These are phyloP conservation scores for Collybia sordida DNA, from an alignment of 768 basidiomycete genomes.

Conservation along the genomic window DNA sequence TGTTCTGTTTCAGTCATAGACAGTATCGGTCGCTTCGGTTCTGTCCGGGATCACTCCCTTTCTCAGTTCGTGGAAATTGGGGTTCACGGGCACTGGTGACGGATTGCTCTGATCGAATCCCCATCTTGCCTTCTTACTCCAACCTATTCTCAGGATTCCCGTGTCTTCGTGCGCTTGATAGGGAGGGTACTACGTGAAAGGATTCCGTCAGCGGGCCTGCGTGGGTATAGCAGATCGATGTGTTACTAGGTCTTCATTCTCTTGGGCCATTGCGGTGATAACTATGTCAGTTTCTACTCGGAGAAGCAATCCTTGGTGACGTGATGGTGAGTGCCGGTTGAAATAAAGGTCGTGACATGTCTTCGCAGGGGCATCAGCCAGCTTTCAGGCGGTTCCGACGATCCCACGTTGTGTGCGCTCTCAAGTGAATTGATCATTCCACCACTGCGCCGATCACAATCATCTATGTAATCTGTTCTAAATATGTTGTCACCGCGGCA, in stretches of 20 bases:
- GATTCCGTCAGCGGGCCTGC: slow-evolving; percentile 9
- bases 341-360: slow-evolving; percentile 2
- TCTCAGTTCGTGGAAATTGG: slow-evolving; percentile 18
- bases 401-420: slow-evolving; percentile 28
- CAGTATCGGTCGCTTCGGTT: slow-evolving; percentile 14
- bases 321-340: slow-evolving; percentile 13
- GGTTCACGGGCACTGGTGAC: slow-evolving; percentile 13
- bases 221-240: slow-evolving; percentile 10
- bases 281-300: slow-evolving; percentile 6
- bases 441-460: too few species aligned
- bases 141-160: slow-evolving; percentile 14
- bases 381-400: slow-evolving; percentile 18
- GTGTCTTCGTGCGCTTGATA: slow-evolving; percentile 11
- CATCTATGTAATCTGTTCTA: too few species aligned
- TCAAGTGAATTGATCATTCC: slow-evolving; percentile 8
- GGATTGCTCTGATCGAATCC: slow-evolving; percentile 13
- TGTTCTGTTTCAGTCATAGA: slow-evolving; percentile 15
- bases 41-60: slow-evolving; percentile 15
- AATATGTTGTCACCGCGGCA: too few species aligned
- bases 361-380: slow-evolving; percentile 9
- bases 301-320: too few species aligned
- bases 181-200: slow-evolving; percentile 6
- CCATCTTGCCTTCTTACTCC: slow-evolving; percentile 10
- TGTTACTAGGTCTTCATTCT: slow-evolving; percentile 5
- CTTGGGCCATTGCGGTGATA: slow-evolving; percentile 10